Percentiles rank a stretch among this genome's conserved stretches.
These are phyloP conservation scores for Lachancea sp. DNA, from an alignment of 805 yeast genomes.

Conservation along the genomic window DNA sequence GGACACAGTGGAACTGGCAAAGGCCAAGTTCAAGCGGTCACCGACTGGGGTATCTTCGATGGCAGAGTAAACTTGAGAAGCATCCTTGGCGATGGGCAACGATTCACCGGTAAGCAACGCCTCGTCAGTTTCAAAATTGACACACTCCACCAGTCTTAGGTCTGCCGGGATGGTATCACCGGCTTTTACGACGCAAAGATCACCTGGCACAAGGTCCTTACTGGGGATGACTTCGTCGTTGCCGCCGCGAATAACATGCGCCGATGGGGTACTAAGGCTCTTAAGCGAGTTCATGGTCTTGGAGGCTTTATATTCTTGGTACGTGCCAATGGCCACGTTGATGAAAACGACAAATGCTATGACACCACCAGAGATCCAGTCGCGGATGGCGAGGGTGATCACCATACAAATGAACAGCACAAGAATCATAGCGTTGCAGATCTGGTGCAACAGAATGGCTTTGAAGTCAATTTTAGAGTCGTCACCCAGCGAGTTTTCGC, in stretches of 20 bases:
- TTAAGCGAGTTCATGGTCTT: conserved; percentile 89
- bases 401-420: conserved; percentile 83
- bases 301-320: conserved; percentile 93
- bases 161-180: conserved; percentile 98
- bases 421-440: conserved; percentile 86
- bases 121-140: conserved; percentile 82
- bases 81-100: conserved; percentile 66
- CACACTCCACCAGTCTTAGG: conserved; percentile 66
- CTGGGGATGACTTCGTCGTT: conserved; percentile 71
- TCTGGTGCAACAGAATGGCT: conserved; percentile 74
- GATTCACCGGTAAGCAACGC: conserved; percentile 94
- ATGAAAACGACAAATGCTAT: conserved; percentile 85
- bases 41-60: conserved; percentile 46
- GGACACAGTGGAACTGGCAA: conserved; percentile 93
- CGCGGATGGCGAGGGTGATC: conserved; percentile 83
- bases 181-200: conserved; percentile 75
- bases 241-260: conserved; percentile 79
- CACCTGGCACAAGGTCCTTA: conserved; percentile 88
- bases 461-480: conserved; percentile 64
- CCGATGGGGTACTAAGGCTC: conserved; percentile 88
- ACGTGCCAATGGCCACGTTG: conserved; percentile 91
- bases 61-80: conserved; percentile 36
- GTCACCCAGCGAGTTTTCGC: conserved; percentile 73
- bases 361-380: conserved; percentile 87
- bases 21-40: conserved; percentile 72